Conservation (phyloP, 2,329 filamentous ascomycete species). For the Tolypocladium sp. region DNA sequence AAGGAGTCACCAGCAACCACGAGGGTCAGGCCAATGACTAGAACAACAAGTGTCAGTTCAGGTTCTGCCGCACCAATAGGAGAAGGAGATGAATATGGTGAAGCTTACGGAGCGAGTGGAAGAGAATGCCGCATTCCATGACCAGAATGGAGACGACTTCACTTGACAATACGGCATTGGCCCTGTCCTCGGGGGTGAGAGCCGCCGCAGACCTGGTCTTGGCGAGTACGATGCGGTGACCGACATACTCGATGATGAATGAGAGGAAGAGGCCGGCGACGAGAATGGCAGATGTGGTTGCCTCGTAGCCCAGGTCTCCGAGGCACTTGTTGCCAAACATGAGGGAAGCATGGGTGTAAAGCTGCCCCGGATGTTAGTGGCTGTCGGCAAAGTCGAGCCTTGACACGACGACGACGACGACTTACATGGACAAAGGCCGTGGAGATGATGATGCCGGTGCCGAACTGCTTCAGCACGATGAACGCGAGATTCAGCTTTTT, state of each 20-base stretch:
- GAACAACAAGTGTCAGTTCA: background rate
- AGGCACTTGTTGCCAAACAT: conserved; percentile 67
- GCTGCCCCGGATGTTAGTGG: conserved; percentile 27
- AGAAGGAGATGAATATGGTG: background rate
- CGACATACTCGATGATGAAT: conserved; percentile 61
- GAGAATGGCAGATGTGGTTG: conserved; percentile 58
- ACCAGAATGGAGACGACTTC: conserved; percentile 56
- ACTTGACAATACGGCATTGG: conserved; percentile 19
- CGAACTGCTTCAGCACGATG: conserved; percentile 62
- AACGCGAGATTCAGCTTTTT: conserved; percentile 41
- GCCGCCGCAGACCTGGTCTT: conserved; percentile 18
- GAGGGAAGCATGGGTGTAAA: conserved; percentile 62
- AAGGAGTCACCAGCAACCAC: conserved; percentile 49
- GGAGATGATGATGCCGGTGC: conserved; percentile 63
- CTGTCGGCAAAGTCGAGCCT: background rate
- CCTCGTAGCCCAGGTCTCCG: conserved; percentile 57
- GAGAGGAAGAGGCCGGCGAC: conserved; percentile 68
- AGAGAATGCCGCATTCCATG: conserved; percentile 65
- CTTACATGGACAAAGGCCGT: conserved; percentile 61
- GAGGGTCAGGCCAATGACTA: conserved; percentile 55
- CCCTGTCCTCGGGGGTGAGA: conserved; percentile 14
- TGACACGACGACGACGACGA: conserved; percentile 14
- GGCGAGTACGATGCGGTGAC: conserved; percentile 45
- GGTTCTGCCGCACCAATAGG: background rate
- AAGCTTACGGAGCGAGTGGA: conserved; percentile 58